These are phyloP conservation scores for Cercospora citrullina DNA, from an alignment of 2,329 filamentous ascomycete species.

Conservation along the genomic window DNA sequence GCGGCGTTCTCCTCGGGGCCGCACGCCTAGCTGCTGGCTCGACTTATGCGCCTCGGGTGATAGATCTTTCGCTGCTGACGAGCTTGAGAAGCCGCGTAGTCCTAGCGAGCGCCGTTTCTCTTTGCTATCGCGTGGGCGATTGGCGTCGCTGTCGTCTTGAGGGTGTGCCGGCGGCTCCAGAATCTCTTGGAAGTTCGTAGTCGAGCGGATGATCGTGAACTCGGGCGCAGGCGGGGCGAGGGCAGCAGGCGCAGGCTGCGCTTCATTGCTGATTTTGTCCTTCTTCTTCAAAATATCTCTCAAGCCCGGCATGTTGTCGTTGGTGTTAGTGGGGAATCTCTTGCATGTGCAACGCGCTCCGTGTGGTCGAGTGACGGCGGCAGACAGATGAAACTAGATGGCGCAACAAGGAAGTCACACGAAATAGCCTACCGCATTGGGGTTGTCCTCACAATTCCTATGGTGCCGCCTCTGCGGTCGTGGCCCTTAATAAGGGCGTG, in stretches of 20 bases:
- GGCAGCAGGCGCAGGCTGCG: neutral
- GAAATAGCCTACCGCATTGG: conserved; percentile 10
- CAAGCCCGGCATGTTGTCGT: conserved; percentile 54
- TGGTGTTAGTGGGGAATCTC: neutral
- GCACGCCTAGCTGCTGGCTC: conserved; percentile 27
- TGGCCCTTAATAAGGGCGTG: neutral
- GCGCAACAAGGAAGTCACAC: neutral
- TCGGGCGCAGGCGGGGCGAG: conserved; percentile 50
- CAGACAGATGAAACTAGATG: neutral
- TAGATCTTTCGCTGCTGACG: conserved; percentile 30
- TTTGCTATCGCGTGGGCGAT: conserved; percentile 16
- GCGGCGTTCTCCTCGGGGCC: conserved; percentile 44
- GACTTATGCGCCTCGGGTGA: conserved; percentile 15
- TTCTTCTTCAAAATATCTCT: conserved; percentile 65
- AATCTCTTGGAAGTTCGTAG: conserved; percentile 76
- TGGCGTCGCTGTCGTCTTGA: conserved; percentile 40
- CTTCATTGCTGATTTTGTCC: conserved; percentile 51
- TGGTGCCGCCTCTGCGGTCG: neutral
- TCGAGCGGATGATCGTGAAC: conserved; percentile 82
- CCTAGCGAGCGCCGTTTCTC: conserved; percentile 36
- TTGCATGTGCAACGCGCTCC: neutral
- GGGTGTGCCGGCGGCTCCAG: conserved; percentile 67
- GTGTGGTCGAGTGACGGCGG: neutral
- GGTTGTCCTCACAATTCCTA: neutral
- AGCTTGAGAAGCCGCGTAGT: conserved; percentile 40